Base-by-base conservation (phyloP, 495 filamentous ascomycete species). In the Aspergillus campestris region DNA sequence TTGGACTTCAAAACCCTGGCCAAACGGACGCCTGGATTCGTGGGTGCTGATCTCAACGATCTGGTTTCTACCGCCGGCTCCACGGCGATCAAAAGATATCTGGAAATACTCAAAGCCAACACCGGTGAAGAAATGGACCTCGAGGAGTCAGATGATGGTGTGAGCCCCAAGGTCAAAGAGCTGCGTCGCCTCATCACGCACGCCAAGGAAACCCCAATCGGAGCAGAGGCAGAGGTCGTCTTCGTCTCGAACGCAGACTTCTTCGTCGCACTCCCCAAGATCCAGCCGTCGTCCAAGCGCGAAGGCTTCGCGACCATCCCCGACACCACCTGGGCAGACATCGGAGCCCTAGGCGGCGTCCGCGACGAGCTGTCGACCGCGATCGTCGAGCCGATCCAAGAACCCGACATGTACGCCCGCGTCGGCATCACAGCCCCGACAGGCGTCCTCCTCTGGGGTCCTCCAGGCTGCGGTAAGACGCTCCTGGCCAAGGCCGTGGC, bases 231-330 rank as follows among this genome's bases (percentile, higher is more conserved):
- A 11, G 57, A 73, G 42, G 59, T 61, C 7, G 62, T 74, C n/a
- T 59, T 67, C 7, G 65, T 84, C 38, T 75, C 71, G 7, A 79
- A 77, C 48, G 61, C 66, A 6, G 86, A 92, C 44, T 92, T 94
- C 62, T 65, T 83, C 24, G 74, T 74, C 6, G 92, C 91, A 24
- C 73, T 96, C 27, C 79, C 85, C 33, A 83, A 81, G 55, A 89
- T 97, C 44, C 89, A 94, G 49, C 94, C 92, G 4, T 95, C 89
- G 1, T 85, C 88, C 13, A 94, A 94, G 59, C 82, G 92, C 12
- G 94, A 98, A 70, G 92, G 92, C 48, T 98, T 98, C 65, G 88
- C 90, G 27, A 95, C 90, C 1, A 88, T 97, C 36, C 92, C 92
- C n/a, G 86, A 95, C 60, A 95, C 90, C 6, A 95, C 88, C 1